Conservation (phyloP, 1,139 yeast genomes). For the Saccharomyces uvarum region DNA sequence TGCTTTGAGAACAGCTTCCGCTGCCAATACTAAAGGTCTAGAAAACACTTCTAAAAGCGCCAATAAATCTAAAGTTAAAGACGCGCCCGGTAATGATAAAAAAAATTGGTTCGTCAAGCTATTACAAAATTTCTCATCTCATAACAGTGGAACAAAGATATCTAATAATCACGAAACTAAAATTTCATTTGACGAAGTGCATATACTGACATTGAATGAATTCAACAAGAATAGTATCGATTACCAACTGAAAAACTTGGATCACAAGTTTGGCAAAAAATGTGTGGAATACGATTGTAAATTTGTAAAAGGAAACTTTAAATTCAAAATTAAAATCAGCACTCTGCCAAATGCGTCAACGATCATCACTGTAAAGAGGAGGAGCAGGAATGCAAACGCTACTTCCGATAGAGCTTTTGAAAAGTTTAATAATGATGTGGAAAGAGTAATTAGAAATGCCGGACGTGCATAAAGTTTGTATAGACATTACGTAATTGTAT, state of each 20-base stretch:
- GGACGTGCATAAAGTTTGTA: constrained; percentile 4
- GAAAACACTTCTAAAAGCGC: not conserved
- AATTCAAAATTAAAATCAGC: constrained; percentile 22
- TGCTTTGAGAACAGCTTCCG: not conserved
- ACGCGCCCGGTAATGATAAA: not conserved
- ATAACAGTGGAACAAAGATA: constrained; percentile 5
- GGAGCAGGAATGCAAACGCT: constrained; percentile 7
- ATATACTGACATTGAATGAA: constrained; percentile 22
- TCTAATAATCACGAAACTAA: constrained; percentile 17
- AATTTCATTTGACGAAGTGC: constrained; percentile 27
- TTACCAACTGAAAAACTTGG: constrained; percentile 20
- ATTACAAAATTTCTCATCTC: not conserved
- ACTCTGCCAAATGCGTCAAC: constrained; percentile 8
- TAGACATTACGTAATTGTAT: not conserved
- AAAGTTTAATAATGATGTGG: constrained; percentile 20
- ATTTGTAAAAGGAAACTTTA: constrained; percentile 22
- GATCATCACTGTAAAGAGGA: constrained; percentile 18
- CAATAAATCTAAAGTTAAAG: not conserved
- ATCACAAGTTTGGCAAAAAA: constrained; percentile 17
- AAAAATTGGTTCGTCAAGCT: not conserved
- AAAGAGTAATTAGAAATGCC: constrained; percentile 13
- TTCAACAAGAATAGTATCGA: constrained; percentile 25
- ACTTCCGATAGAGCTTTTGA: constrained; percentile 15
- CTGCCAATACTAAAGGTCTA: not conserved
- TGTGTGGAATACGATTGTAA: constrained; percentile 26